phyloP scores from a whole-genome alignment of 768 basidiomycete species.

The Hypholoma fasciculare region DNA sequence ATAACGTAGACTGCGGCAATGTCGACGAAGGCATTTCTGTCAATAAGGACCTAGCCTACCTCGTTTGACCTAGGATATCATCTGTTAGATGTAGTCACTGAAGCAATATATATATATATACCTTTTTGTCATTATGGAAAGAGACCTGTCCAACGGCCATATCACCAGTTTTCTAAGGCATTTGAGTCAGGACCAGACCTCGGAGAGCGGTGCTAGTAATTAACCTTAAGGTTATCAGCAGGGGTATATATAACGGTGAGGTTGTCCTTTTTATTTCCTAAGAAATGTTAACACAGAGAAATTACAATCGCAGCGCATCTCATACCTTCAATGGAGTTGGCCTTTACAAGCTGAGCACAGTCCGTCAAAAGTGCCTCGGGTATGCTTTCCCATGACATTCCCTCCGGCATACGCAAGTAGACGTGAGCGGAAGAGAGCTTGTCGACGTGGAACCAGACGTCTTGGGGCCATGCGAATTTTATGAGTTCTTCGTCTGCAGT shows the following conservation, averaged over 20 bases:
- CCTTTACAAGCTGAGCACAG: constrained; percentile 95
- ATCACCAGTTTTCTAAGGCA: constrained; percentile 86
- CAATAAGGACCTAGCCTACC: constrained; percentile 36
- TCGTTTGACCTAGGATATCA: constrained; percentile 67
- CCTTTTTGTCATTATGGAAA: constrained; percentile 89
- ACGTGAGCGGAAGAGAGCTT: constrained; percentile 97
- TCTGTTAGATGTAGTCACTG: neutral
- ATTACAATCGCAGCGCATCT: neutral
- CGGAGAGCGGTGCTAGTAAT: neutral
- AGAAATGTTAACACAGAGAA: neutral
- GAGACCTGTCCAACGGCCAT: constrained; percentile 98
- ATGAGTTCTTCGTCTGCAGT: constrained; percentile 90
- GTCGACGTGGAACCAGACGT: constrained; percentile 97
- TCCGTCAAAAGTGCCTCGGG: constrained; percentile 78
- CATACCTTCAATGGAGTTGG: constrained; percentile 93
- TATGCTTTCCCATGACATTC: constrained; percentile 88
- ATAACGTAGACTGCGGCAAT: constrained; percentile 62
- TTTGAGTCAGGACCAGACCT: neutral
- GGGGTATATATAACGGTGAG: constrained; percentile 94
- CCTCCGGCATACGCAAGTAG: constrained; percentile 84
- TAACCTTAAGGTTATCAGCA: constrained; percentile 86
- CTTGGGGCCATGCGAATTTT: constrained; percentile 87
- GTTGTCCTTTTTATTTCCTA: constrained; percentile 96
- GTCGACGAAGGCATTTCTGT: neutral
- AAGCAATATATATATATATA: constrained; percentile 34